Evolutionary conservation across 2,329 filamentous ascomycete genomes (phyloP), one percentile per base, ranked within the genome.

Genomic region (Xylaria arbuscula): DNA sequence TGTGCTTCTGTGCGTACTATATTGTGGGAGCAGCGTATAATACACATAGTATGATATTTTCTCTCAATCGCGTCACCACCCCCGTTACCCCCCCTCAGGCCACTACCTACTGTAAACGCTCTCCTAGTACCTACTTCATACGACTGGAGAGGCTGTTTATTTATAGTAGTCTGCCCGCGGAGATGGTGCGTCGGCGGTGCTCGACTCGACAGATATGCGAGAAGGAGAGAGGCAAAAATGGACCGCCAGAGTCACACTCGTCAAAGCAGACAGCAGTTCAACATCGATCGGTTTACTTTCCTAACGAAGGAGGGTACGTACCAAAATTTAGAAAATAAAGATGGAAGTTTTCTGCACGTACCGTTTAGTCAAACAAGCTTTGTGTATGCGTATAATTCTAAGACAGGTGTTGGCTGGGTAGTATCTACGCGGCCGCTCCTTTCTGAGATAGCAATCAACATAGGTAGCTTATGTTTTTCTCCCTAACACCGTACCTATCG

Each of bases 21-120:
- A 24, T 4, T n/a, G 19, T 42, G 32, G 28, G 7, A 45, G 40
- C 28, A 32, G 17, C 3, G 3, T n/a, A 54, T 17, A 19, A n/a
- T 36, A 54, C 17, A n/a, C 9, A 32, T 34, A 19, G 15, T 57
- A 57, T 15, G 54, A 40, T 45, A 32, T 45, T 42, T 42, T 45
- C 24, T 11, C 38, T 45, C 55, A 32, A 57, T 45, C 55, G 38
- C 55, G 55, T 57, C 55, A 57, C 55, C 17, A 57, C 54, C 54
- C 54, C 54, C 54, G 54, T 42, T 57, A 45, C 38, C 38, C 55
- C 38, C 38, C 28, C 32, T 55, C 53, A 55, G 15, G 8, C 5
- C 32, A 40, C 15, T 8, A 51, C 17, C 6, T 10, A 10, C 19
- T 5, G 19, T 19, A 19, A 13, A 3, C n/a, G n/a, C n/a, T n/a